Percentiles rank a stretch among this genome's conserved stretches.
Conservation (phyloP, 2,329 filamentous ascomycete genomes). For the Elsinoe fawcettii region DNA sequence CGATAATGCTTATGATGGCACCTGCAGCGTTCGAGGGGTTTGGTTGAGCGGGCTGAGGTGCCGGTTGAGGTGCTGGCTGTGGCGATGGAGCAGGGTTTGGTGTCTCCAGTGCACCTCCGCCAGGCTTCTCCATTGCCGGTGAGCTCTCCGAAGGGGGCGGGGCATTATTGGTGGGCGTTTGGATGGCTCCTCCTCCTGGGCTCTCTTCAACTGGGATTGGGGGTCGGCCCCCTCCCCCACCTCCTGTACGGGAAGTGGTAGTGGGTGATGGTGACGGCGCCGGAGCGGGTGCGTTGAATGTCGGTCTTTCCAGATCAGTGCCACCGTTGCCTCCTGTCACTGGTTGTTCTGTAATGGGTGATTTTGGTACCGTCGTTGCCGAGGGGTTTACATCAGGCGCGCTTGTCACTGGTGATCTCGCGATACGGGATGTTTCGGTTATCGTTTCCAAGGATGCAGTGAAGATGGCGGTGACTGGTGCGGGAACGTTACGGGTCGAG, state of each 20-base stretch:
- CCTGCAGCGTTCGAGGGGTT: neutral
- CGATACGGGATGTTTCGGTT: slow-evolving; percentile 1
- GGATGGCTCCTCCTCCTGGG: slow-evolving; percentile 45
- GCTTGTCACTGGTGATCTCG: neutral
- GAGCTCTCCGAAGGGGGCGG: slow-evolving; percentile 38
- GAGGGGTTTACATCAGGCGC: neutral
- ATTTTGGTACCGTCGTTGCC: neutral
- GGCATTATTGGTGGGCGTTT: slow-evolving; percentile 42
- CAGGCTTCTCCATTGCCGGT: slow-evolving; percentile 20
- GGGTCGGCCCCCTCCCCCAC: slow-evolving; percentile 45
- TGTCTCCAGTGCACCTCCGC: neutral
- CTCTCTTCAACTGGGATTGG: slow-evolving; percentile 43
- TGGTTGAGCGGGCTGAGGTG: slow-evolving; percentile 6
- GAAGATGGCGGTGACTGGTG: neutral
- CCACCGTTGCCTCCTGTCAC: neutral
- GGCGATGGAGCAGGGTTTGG: neutral
- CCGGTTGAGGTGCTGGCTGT: slow-evolving; percentile 1
- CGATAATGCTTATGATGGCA: slow-evolving; percentile 6
- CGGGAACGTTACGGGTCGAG: neutral
- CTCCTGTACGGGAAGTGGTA: slow-evolving; percentile 41
- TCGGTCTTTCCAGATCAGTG: neutral
- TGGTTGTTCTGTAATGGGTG: neutral
- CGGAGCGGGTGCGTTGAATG: neutral
- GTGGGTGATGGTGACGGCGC: neutral
- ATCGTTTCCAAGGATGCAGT: neutral